Evolutionary conservation across 129 eudicot genomes (phyloP), one percentile per base, ranked within the genome.

Genomic region (Flaveria robusta): DNA sequence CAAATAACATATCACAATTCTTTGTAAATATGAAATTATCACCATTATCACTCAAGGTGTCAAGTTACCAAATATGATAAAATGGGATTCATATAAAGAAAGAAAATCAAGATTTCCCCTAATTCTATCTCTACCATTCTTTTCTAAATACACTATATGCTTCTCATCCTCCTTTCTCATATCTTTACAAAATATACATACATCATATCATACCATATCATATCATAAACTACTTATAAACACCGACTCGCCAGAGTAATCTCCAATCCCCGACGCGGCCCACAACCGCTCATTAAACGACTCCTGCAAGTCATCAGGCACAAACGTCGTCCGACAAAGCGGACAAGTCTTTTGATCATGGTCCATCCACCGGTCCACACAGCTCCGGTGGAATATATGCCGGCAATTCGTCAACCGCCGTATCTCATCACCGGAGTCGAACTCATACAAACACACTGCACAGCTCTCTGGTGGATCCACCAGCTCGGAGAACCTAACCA

Each of bases 381-480:
- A 63, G 22, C 18, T 14, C 68, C 45, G 5, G 22, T 63, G 68
- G 23, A 63, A 63, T 2, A 63, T 7, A n/a, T 63, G 68, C 0
- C 68, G 45, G 19, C 68, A 63, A 7, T 87, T 84, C 20, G 68
- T 24, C 64, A 87, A 54, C 68, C 79, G 62, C 79, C 91, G 72
- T 56, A 87, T 79, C 58, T 84, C 91, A 12, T 87, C 91, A 7
- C 77, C 78, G 0, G 22, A 74, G 0, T 77, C 68, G 0, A 87
- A 71, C 68, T 87, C 87, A 56, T 76, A 76, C 71, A 87, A 24
- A 74, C 91, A 87, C 14, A 87, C 88, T 0, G 88, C 91, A 14
- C 91, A 87, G 3, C 74, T 78, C 65, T 78, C 88, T 9, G 79
- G 84, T 31, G 49, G 37, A 11, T 74, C 70, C 19, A 5, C 70